phyloP scores from a whole-genome alignment of 257 asterid species.

The Nicotiana otophora region DNA sequence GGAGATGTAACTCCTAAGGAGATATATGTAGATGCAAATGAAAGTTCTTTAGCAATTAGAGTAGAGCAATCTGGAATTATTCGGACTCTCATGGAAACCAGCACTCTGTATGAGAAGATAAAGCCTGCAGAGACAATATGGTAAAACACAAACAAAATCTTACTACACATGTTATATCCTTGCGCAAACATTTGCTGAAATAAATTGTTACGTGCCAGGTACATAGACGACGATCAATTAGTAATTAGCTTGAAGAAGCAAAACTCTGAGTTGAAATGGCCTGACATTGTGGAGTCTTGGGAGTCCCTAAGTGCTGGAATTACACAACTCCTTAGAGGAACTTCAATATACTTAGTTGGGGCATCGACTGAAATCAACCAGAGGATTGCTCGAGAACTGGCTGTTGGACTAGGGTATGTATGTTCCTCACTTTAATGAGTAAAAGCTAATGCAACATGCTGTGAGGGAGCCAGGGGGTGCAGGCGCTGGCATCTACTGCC shows the following conservation, averaged over 20 bases:
- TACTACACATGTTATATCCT: not conserved
- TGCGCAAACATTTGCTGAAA: not conserved
- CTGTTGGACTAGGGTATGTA: conserved; percentile 92
- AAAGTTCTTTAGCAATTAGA: conserved; percentile 57
- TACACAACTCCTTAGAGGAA: conserved; percentile 65
- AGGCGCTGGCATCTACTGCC: not conserved
- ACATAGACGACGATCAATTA: conserved; percentile 73
- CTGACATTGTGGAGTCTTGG: conserved; percentile 94
- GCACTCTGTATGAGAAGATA: conserved; percentile 61
- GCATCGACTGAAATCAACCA: conserved; percentile 82
- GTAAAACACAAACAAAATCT: conserved; percentile 26
- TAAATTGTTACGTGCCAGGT: conserved; percentile 45
- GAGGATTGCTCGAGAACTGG: conserved; percentile 78
- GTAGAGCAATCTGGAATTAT: conserved; percentile 47
- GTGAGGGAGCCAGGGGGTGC: not conserved
- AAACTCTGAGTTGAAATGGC: conserved; percentile 78
- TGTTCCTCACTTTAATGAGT: conserved; percentile 17
- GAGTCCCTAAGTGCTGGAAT: conserved; percentile 77
- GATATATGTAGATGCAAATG: conserved; percentile 66
- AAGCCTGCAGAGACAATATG: conserved; percentile 92
- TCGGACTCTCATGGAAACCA: conserved; percentile 65
- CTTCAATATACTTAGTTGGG: conserved; percentile 79
- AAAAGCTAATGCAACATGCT: not conserved
- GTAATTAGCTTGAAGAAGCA: conserved; percentile 85
- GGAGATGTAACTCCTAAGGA: conserved; percentile 47